Percentiles rank a stretch among this genome's conserved stretches.
phyloP scores from a whole-genome alignment of 768 basidiomycete species.

The Mycena venus region DNA sequence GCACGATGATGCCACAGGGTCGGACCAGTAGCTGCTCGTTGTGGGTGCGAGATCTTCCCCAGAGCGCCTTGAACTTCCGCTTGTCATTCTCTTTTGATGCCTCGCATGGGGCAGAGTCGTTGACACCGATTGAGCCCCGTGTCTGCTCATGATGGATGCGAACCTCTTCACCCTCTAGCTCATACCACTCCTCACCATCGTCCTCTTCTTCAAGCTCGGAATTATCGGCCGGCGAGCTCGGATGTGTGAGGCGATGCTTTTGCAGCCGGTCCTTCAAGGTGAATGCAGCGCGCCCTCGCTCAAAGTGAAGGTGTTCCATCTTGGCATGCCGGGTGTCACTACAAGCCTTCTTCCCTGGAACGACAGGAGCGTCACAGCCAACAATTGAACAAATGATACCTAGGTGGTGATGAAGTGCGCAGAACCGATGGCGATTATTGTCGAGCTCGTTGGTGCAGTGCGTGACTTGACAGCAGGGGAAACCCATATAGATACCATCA shows the following conservation, averaged over 20 bases:
- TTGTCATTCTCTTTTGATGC: slow-evolving; percentile 18
- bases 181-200: background rate
- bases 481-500: slow-evolving; percentile 33
- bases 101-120: slow-evolving; percentile 11
- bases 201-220: too few species aligned
- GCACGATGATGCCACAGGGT: slow-evolving; percentile 37
- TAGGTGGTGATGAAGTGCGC: slow-evolving; percentile 11
- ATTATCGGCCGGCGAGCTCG: too few species aligned
- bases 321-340: background rate
- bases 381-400: slow-evolving; percentile 27
- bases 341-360: slow-evolving; percentile 20
- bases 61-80: slow-evolving; percentile 12
- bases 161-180: background rate
- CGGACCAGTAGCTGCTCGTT: slow-evolving; percentile 35
- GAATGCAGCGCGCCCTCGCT: slow-evolving; percentile 4
- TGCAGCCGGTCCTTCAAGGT: background rate
- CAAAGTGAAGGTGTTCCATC: slow-evolving; percentile 17
- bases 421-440: slow-evolving; percentile 39
- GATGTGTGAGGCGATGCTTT: slow-evolving; percentile 2
- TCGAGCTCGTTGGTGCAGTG: slow-evolving; percentile 14
- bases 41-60: slow-evolving; percentile 32
- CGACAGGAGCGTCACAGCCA: slow-evolving; percentile 25
- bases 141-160: background rate
- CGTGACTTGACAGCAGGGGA: slow-evolving; percentile 18
- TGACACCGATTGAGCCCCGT: background rate